Evolutionary conservation across 164 flowering plant genomes (phyloP).

Genomic region (Vitis vinifera): ASM3070453v1 NC_081823.1:5396501-5397000

Average conservation of each 20-base stretch:
- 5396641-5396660: too few species aligned
- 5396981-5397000: slow-evolving; percentile 38
- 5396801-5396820: slow-evolving; percentile 74
- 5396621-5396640: too few species aligned
- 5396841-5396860: slow-evolving; percentile 54
- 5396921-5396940: slow-evolving; percentile 35
- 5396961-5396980: slow-evolving; percentile 26
- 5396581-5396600: too few species aligned
- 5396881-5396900: slow-evolving; percentile 40
- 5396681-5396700: slow-evolving; percentile 65
- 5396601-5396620: too few species aligned
- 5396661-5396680: too few species aligned
- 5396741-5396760: slow-evolving; percentile 47
- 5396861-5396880: slow-evolving; percentile 51
- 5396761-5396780: slow-evolving; percentile 68
- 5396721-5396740: slow-evolving; percentile 74
- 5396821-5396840: slow-evolving; percentile 59
- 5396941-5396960: slow-evolving; percentile 29
- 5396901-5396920: slow-evolving; percentile 33
- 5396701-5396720: slow-evolving; percentile 84
- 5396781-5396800: slow-evolving; percentile 48
- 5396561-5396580: too few species aligned
- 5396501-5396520: too few species aligned
- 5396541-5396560: too few species aligned
- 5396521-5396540: too few species aligned